phyloP scores from a whole-genome alignment of 2,329 filamentous ascomycete species.

The Colletotrichum godetiae region DNA sequence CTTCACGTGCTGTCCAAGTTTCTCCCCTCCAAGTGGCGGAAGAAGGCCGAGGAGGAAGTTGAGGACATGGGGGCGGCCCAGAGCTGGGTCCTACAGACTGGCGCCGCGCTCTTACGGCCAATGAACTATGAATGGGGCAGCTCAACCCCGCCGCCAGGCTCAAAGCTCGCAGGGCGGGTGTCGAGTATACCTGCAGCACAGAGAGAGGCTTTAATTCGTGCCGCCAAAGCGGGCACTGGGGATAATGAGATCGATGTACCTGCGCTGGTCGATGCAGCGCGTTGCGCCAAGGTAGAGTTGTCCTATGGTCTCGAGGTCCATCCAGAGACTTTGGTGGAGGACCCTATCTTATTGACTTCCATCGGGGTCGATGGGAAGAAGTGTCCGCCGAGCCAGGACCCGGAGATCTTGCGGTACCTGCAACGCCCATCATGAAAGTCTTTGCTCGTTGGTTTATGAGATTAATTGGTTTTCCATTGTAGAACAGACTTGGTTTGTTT shows the following conservation, averaged over 20 bases:
- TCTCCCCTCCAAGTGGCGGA: slow-evolving; percentile 35
- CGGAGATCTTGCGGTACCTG: slow-evolving; percentile 41
- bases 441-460: too few species aligned
- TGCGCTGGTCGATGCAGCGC: slow-evolving; percentile 27
- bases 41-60: slow-evolving; percentile 32
- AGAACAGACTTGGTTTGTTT: background rate
- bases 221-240: slow-evolving; percentile 17
- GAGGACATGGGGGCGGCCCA: slow-evolving; percentile 33
- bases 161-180: slow-evolving; percentile 29
- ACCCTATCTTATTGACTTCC: slow-evolving; percentile 48
- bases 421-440: background rate
- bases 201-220: slow-evolving; percentile 35
- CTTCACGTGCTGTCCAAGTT: slow-evolving; percentile 34
- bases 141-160: slow-evolving; percentile 27
- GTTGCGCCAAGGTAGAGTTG: slow-evolving; percentile 24
- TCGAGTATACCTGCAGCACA: slow-evolving; percentile 39
- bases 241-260: slow-evolving; percentile 35
- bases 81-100: slow-evolving; percentile 40
- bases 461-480: background rate
- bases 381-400: slow-evolving; percentile 55
- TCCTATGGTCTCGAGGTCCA: slow-evolving; percentile 49
- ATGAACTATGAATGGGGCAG: slow-evolving; percentile 40
- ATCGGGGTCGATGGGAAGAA: slow-evolving; percentile 40
- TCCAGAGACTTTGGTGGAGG: slow-evolving; percentile 51
- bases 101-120: slow-evolving; percentile 38